A percentile compares a stretch with the other conserved stretches of the same genome.
These are phyloP conservation scores for Myrica gale DNA, from an alignment of 306 rosid species.

Conservation along the genomic window DNA sequence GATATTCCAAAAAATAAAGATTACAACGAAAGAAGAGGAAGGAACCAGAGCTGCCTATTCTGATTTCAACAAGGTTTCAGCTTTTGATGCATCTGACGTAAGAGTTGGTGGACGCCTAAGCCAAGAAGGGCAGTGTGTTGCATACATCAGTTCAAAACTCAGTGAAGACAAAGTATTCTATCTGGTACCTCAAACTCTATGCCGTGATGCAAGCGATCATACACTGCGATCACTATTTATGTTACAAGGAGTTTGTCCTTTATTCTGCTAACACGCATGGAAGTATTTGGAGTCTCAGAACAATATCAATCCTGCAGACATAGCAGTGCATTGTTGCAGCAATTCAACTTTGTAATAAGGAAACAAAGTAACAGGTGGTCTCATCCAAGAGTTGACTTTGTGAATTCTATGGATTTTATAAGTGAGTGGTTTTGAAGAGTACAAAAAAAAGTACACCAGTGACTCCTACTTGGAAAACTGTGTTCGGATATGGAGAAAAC, in stretches of 20 bases:
- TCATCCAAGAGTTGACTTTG: neutral
- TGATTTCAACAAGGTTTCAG: too few relatives aligned
- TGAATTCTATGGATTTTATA: neutral
- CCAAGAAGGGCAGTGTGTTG: too few relatives aligned
- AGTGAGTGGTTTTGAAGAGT: neutral
- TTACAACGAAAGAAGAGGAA: too few relatives aligned
- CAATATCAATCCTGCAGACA: too few relatives aligned
- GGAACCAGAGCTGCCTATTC: too few relatives aligned
- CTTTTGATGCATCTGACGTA: too few relatives aligned
- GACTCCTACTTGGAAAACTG: neutral
- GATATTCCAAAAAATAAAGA: too few relatives aligned
- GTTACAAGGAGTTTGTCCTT: neutral
- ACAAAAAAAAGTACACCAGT: neutral
- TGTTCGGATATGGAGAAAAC: neutral
- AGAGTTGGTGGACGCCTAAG: too few relatives aligned
- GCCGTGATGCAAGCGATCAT: neutral
- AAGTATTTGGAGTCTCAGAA: neutral
- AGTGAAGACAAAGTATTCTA: too few relatives aligned
- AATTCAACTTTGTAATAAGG: neutral
- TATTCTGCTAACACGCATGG: neutral
- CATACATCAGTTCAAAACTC: too few relatives aligned
- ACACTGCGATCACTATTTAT: neutral
- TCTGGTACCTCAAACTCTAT: neutral
- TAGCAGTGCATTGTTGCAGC: neutral
- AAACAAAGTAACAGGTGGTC: neutral